Evolutionary conservation across 257 asterid species (phyloP).

Genomic region (Solanum tacnaense): DNA sequence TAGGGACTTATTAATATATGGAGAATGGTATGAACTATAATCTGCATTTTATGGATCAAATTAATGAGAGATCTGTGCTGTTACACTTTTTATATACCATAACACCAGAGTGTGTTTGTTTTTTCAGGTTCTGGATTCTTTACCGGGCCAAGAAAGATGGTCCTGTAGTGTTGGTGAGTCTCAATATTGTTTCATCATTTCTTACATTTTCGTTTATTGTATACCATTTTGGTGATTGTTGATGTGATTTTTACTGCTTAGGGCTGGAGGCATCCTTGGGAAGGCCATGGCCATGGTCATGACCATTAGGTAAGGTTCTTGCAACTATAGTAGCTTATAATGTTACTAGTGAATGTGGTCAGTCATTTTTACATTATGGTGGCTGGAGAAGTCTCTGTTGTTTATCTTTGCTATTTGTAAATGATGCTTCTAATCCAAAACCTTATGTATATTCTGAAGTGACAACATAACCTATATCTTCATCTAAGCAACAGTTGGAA

Average conservation of each 20-base stretch:
- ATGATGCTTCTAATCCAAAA: not conserved
- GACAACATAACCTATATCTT: not conserved
- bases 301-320: conserved; percentile 40
- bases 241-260: conserved; percentile 17
- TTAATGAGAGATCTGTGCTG: not conserved
- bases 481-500: not conserved
- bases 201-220: not conserved
- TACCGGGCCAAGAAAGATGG: conserved; percentile 92
- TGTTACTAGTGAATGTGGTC: not conserved
- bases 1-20: not conserved
- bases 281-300: conserved; percentile 66
- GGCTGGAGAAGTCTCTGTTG: not conserved
- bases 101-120: not conserved
- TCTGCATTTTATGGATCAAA: not conserved
- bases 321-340: not conserved
- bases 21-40: not conserved
- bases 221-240: not conserved
- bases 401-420: not conserved
- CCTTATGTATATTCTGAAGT: not conserved
- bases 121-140: conserved; percentile 78
- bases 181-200: not conserved
- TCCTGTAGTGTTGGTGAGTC: conserved; percentile 81
- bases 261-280: conserved; percentile 99
- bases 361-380: not conserved
- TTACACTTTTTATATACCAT: not conserved